Base-by-base conservation (phyloP, 1,284 basidiomycete species). In the Microbotryomycetes sp. region DNA sequence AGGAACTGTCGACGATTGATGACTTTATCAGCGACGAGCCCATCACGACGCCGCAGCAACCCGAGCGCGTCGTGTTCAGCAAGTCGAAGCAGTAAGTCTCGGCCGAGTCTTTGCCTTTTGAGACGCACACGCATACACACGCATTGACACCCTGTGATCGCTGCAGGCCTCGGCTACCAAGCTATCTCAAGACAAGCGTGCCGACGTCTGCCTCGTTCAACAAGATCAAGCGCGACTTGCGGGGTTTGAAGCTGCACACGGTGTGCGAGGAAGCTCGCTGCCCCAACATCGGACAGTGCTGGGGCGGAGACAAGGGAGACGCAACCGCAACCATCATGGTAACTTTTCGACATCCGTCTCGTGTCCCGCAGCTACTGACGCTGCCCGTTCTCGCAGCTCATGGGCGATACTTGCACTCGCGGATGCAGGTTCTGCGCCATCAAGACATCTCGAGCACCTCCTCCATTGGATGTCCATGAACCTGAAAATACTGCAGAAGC, bases 321-420 rank as follows among this genome's bases (percentile, higher is more conserved):
- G 96, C 96, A 15, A 99, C 96, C 6, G 92, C 92, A n/a, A 97
- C 92, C 0, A 99, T 99, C 76, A 98, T 99, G 96, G 93, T 90
- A 66, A 59, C 81, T 73, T 31, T 47, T 54, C 21, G 1, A 15
- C 18, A n/a, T 21, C 6, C 7, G 4, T 6, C 5, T 60, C 15
- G 23, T 48, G 15, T 29, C 7, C 15, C 4, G 51, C 47, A 16
- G 35, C 7, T 53, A 28, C 24, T 48, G 46, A 4, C 24, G 7
- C 18, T 35, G 13, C 18, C 52, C 46, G n/a, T 35, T 31, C 15
- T 23, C 13, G 7, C 69, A 93, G 91, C 79, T 98, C 31, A 98
- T 99, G 96, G 96, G 96, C n/a, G 94, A 98, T 77, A 96, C 91
- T 13, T 99, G 96, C 74, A 99, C 96, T 16, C 85, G 96, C 72